These are phyloP conservation scores for Wickerhamomyces silvicola DNA, from an alignment of 805 yeast genomes.

Conservation along the genomic window DNA sequence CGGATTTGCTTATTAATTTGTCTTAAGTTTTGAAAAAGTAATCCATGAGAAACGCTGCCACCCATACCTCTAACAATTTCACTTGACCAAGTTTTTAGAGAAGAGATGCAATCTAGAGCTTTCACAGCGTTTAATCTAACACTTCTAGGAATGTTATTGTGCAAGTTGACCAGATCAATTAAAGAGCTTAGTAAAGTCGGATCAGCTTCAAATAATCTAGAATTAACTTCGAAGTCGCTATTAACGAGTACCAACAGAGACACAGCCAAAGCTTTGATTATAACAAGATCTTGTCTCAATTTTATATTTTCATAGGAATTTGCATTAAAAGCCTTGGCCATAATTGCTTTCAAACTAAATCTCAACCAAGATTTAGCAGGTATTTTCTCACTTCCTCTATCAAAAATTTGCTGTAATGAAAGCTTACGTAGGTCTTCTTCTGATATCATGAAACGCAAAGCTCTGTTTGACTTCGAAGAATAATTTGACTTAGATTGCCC, in stretches of 20 bases:
- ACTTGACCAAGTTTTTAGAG: slow-evolving; percentile 61
- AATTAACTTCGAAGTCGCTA: slow-evolving; percentile 51
- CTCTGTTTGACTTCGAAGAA: slow-evolving; percentile 35
- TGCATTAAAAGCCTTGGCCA: slow-evolving; percentile 67
- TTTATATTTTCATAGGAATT: slow-evolving; percentile 45
- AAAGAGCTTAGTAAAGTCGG: slow-evolving; percentile 63
- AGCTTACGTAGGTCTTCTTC: slow-evolving; percentile 51
- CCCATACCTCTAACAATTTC: slow-evolving; percentile 74
- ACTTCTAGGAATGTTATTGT: slow-evolving; percentile 43
- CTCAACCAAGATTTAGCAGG: slow-evolving; percentile 63
- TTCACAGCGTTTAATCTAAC: slow-evolving; percentile 56
- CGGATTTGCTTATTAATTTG: slow-evolving; percentile 47
- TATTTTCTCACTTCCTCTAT: slow-evolving; percentile 46
- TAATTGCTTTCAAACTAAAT: slow-evolving; percentile 52
- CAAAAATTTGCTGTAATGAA: slow-evolving; percentile 56
- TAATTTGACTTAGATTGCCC: no score
- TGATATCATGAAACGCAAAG: slow-evolving; percentile 44
- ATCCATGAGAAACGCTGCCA: slow-evolving; percentile 84
- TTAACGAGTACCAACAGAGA: slow-evolving; percentile 56
- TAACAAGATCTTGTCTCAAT: slow-evolving; percentile 52
- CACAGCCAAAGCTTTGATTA: slow-evolving; percentile 59
- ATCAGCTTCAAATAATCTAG: slow-evolving; percentile 64
- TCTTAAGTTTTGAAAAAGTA: slow-evolving; percentile 65
- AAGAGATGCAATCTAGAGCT: slow-evolving; percentile 63
- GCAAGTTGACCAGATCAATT: slow-evolving; percentile 69